phyloP scores from a whole-genome alignment of 768 basidiomycete species.

The Porphyrellus cyaneotinctus region DNA sequence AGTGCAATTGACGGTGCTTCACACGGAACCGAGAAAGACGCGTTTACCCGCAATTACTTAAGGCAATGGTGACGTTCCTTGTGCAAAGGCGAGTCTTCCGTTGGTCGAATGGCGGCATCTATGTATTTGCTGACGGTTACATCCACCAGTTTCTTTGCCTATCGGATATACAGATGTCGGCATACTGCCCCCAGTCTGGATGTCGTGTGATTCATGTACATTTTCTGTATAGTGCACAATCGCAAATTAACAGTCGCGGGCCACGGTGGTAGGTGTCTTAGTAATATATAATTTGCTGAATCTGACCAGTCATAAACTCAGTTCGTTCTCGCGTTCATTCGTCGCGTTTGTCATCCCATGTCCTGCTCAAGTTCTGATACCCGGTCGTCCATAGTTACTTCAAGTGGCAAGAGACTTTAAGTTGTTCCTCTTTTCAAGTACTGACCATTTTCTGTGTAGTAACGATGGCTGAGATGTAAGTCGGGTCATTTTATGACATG shows the following conservation, averaged over 20 bases:
- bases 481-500: background rate
- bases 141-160: constrained; percentile 19
- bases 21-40: background rate
- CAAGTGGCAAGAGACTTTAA: constrained; percentile 14
- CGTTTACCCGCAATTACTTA: background rate
- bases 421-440: background rate
- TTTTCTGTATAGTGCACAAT: constrained; percentile 12
- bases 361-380: background rate
- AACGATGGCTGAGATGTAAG: constrained; percentile 22
- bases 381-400: constrained; percentile 8
- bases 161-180: constrained; percentile 25
- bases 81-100: constrained; percentile 15
- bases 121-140: background rate
- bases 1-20: constrained; percentile 19
- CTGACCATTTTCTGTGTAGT: constrained; percentile 9
- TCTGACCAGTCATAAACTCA: constrained; percentile 4
- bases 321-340: constrained; percentile 15
- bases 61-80: constrained; percentile 27
- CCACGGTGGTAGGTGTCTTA: constrained; percentile 10
- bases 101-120: rapidly evolving
- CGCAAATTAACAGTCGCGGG: constrained; percentile 12
- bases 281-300: background rate
- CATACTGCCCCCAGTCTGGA: background rate
- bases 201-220: background rate
- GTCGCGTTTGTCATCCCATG: background rate